These are phyloP conservation scores for Spongospora subterranea DNA, from an alignment of 208 protist genomes.

Conservation along the genomic window DNA sequence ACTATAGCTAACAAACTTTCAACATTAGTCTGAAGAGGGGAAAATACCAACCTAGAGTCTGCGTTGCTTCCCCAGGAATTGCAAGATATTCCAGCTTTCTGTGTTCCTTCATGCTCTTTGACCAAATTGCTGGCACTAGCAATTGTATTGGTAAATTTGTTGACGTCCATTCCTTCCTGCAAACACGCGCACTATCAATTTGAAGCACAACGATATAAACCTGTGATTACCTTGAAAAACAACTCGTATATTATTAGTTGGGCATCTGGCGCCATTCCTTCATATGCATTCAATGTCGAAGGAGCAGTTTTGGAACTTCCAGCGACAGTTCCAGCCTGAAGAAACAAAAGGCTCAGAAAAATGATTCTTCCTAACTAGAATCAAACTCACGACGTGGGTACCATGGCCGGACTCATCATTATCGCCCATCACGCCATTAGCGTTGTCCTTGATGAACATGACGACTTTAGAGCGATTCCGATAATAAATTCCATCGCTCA, in stretches of 20 bases:
- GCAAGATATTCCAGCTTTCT: not conserved
- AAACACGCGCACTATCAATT: not conserved
- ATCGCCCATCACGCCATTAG: not conserved
- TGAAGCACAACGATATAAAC: not conserved
- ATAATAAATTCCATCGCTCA: not conserved
- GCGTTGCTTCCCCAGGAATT: not conserved
- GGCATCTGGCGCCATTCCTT: not conserved
- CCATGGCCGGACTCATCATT: not conserved
- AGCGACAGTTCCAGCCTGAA: not conserved
- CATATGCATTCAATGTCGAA: not conserved
- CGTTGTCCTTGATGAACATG: not conserved
- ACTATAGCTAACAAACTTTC: not conserved
- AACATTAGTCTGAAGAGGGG: not conserved
- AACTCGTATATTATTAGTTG: not conserved
- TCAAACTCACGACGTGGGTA: not conserved
- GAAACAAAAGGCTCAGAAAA: not conserved
- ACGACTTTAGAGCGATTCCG: not conserved
- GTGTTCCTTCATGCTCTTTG: not conserved
- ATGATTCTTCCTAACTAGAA: not conserved
- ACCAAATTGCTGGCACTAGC: not conserved
- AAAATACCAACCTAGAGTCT: not conserved
- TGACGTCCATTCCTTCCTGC: not conserved
- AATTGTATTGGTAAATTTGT: not conserved
- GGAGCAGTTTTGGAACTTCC: not conserved
- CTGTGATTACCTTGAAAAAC: not conserved